These are phyloP conservation scores for Rhodotorula kratochvilovae DNA, from an alignment of 768 basidiomycete species.

Conservation along the genomic window DNA sequence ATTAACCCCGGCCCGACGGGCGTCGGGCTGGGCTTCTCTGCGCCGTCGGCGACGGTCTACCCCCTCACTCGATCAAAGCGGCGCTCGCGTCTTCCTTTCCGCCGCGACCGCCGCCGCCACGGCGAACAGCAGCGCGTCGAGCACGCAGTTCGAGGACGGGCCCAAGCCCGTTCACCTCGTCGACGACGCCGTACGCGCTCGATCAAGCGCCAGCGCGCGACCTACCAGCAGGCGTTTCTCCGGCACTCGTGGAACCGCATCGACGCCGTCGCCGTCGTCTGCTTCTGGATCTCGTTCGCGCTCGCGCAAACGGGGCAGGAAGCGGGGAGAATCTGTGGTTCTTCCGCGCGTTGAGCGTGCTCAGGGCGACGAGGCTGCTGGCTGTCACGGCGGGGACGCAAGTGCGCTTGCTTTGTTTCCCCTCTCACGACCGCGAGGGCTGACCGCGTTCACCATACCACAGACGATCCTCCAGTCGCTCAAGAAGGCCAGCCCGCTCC, in stretches of 20 bases:
- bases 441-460: no score
- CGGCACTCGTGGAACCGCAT: conserved; percentile 89
- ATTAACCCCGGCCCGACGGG: not conserved
- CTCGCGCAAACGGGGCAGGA: conserved; percentile 69
- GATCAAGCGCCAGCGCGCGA: conserved; percentile 44
- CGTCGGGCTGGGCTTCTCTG: conserved; percentile 17
- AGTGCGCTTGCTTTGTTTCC: conserved; percentile 52
- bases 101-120: conserved; percentile 6
- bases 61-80: conserved; percentile 4
- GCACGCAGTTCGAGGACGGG: not conserved
- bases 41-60: not conserved
- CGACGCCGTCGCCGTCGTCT: conserved; percentile 75
- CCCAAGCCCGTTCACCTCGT: not conserved
- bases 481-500: conserved; percentile 81
- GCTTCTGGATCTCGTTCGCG: conserved; percentile 79
- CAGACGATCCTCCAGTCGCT: conserved; percentile 85
- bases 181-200: conserved; percentile 49
- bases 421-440: not conserved
- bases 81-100: not conserved
- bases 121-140: not conserved
- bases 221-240: conserved; percentile 66
- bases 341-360: conserved; percentile 81
- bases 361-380: conserved; percentile 74
- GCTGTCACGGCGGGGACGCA: conserved; percentile 88
- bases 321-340: conserved; percentile 61